Percentiles rank a stretch among this genome's conserved stretches.
Evolutionary conservation across 108 stramenopile genomes (phyloP).

Genomic region (Fistulifera solaris): DNA sequence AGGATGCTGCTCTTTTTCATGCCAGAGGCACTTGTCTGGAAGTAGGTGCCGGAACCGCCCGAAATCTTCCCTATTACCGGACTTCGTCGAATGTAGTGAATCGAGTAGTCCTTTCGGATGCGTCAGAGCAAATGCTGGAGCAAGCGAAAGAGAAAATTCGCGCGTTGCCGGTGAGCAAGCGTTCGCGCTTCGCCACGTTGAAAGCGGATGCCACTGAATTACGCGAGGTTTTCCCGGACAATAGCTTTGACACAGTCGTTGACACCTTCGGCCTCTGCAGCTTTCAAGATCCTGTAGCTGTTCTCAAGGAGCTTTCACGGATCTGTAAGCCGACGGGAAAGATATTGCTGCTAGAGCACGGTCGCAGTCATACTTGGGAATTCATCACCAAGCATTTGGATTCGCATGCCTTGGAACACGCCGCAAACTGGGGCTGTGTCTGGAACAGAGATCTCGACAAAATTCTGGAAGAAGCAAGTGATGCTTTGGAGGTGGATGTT

Average conservation of each 20-base stretch:
- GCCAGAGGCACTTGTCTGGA: conserved; percentile 77
- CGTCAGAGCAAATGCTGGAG: conserved; percentile 64
- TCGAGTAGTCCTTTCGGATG: conserved; percentile 67
- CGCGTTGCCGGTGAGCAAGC: conserved; percentile 4
- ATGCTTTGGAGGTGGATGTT: conserved; percentile 35
- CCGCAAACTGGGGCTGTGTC: conserved; percentile 85
- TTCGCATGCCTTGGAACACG: conserved; percentile 71
- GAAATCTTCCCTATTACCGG: conserved; percentile 70
- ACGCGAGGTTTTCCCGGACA: conserved; percentile 35
- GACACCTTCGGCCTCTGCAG: conserved; percentile 92
- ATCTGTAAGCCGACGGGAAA: conserved; percentile 79
- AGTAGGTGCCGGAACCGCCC: conserved; percentile 83
- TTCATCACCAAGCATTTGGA: conserved; percentile 55
- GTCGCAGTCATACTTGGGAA: conserved; percentile 50
- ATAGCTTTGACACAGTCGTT: conserved; percentile 78
- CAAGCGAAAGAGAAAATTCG: conserved; percentile 50
- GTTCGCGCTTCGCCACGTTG: conserved; percentile 37
- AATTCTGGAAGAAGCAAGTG: conserved; percentile 31
- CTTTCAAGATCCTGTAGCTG: conserved; percentile 76
- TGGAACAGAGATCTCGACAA: conserved; percentile 83
- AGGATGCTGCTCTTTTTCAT: conserved; percentile 60
- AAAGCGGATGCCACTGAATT: conserved; percentile 47
- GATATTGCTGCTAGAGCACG: conserved; percentile 75
- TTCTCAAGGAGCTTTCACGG: conserved; percentile 72
- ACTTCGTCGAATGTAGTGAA: conserved; percentile 23